Conservation (phyloP, 2,329 filamentous ascomycete genomes). For the Helicocarpus griseus region DNA sequence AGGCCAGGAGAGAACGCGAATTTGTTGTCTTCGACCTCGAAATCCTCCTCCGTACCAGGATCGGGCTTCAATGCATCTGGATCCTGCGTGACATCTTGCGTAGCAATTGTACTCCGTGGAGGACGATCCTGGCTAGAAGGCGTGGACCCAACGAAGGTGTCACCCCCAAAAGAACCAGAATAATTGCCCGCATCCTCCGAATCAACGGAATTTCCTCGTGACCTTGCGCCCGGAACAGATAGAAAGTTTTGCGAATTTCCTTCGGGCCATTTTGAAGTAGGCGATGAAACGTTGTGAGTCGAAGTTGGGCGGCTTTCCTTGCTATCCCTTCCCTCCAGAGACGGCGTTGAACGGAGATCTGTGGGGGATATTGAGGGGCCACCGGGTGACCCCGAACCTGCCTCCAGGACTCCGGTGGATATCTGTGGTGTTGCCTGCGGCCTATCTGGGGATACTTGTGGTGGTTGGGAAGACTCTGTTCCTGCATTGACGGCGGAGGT, state of each 20-base stretch:
- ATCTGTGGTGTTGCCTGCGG: constrained; percentile 27
- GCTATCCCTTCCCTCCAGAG: constrained; percentile 45
- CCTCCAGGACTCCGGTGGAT: constrained; percentile 27
- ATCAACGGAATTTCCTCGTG: constrained; percentile 55
- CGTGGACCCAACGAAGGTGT: constrained; percentile 42
- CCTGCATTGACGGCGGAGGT: constrained; percentile 42
- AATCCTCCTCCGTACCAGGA: constrained; percentile 61
- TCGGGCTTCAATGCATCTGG: constrained; percentile 58
- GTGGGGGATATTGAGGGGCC: constrained; percentile 31
- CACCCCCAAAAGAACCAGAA: constrained; percentile 43
- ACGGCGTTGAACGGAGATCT: constrained; percentile 45
- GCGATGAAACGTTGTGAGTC: constrained; percentile 59
- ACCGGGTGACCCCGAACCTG: constrained; percentile 22
- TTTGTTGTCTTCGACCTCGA: constrained; percentile 55
- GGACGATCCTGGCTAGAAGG: constrained; percentile 32
- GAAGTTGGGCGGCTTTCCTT: constrained; percentile 53
- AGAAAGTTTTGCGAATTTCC: constrained; percentile 47
- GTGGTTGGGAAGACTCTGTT: constrained; percentile 24
- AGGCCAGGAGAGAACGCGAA: constrained; percentile 68
- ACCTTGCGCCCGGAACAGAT: constrained; percentile 53
- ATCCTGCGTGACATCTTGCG: constrained; percentile 46
- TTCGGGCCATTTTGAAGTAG: constrained; percentile 44
- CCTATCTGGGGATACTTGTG: constrained; percentile 26
- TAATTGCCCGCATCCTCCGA: constrained; percentile 48
- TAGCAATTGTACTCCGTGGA: constrained; percentile 33